These are phyloP conservation scores for Moesziomyces parantarcticus DNA, from an alignment of 1,284 basidiomycete species.

Conservation along the genomic window DNA sequence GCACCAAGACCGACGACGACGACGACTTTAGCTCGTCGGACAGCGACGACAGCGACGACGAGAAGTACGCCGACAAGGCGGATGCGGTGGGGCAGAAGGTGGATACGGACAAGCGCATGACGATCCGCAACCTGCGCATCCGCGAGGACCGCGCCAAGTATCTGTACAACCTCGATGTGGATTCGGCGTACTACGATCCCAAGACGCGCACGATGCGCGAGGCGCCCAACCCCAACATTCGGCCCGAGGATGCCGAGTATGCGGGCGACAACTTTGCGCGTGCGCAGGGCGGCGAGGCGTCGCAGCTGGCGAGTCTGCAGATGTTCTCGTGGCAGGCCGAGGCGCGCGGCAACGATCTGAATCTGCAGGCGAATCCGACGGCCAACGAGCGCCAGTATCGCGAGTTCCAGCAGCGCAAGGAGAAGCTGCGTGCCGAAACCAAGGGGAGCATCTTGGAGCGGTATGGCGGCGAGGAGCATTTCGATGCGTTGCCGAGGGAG, in stretches of 20 bases:
- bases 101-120: slow-evolving; percentile 97
- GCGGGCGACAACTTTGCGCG: slow-evolving; percentile 97
- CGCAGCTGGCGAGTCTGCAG: slow-evolving; percentile 88
- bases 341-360: slow-evolving; percentile 90
- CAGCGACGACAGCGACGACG: slow-evolving; percentile 65
- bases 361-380: slow-evolving; percentile 95
- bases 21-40: slow-evolving; percentile 87
- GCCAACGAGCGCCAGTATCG: slow-evolving; percentile 87
- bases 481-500: slow-evolving; percentile 87
- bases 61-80: slow-evolving; percentile 88
- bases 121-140: slow-evolving; percentile 96
- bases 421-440: slow-evolving; percentile 84
- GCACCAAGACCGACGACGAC: slow-evolving; percentile 66
- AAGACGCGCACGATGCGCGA: slow-evolving; percentile 99
- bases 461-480: slow-evolving; percentile 94
- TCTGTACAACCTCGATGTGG: slow-evolving; percentile 92
- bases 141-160: slow-evolving; percentile 99
- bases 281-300: slow-evolving; percentile 83
- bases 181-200: slow-evolving; percentile 98
- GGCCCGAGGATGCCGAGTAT: slow-evolving; percentile 87
- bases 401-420: slow-evolving; percentile 91
- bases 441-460: slow-evolving; percentile 74
- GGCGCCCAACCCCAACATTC: slow-evolving; percentile 81
- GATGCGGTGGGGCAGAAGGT: slow-evolving; percentile 97
- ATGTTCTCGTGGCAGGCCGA: slow-evolving; percentile 98